Conservation (phyloP, 1,284 basidiomycete species). For the Cryptococcus sp. region DNA sequence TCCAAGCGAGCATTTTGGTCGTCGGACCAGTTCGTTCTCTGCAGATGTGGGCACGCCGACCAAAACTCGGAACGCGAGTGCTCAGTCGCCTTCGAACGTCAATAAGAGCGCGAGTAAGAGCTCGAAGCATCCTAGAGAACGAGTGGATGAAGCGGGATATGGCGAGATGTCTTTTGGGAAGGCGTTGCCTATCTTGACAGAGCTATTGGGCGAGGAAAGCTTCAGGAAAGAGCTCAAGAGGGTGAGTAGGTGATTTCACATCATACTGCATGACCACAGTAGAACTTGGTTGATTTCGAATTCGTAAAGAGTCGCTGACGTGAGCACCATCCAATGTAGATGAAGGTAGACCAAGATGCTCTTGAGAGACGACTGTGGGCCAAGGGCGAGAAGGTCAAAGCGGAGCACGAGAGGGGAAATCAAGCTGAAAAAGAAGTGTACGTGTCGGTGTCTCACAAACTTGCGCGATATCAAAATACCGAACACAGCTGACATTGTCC, state of each 20-base stretch:
- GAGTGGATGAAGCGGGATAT: constrained; percentile 20
- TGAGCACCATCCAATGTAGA: constrained; percentile 21
- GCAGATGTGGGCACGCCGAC: background rate
- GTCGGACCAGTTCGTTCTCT: background rate
- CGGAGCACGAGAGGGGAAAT: constrained; percentile 33
- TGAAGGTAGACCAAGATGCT: constrained; percentile 48
- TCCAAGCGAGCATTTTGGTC: background rate
- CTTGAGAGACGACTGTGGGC: constrained; percentile 47
- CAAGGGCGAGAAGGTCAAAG: constrained; percentile 45
- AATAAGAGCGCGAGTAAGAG: background rate
- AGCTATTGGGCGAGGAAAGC: constrained; percentile 36
- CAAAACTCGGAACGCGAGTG: background rate
- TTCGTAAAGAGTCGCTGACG: constrained; percentile 4
- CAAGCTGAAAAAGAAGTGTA: constrained; percentile 43
- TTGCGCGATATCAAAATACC: background rate
- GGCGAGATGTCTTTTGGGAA: constrained; percentile 31
- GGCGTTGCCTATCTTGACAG: constrained; percentile 38
- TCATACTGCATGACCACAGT: no score
- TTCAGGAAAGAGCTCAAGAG: constrained; percentile 43
- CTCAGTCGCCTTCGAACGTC: background rate
- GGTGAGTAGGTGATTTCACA: constrained; percentile 21
- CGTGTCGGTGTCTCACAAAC: constrained; percentile 4
- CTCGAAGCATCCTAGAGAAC: constrained; percentile 7
- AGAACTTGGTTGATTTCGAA: no score
- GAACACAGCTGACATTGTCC: background rate